A percentile compares a stretch with the other conserved stretches of the same genome.
Conservation (phyloP, 2,329 filamentous ascomycete genomes). For the Cladosporium sp. region DNA sequence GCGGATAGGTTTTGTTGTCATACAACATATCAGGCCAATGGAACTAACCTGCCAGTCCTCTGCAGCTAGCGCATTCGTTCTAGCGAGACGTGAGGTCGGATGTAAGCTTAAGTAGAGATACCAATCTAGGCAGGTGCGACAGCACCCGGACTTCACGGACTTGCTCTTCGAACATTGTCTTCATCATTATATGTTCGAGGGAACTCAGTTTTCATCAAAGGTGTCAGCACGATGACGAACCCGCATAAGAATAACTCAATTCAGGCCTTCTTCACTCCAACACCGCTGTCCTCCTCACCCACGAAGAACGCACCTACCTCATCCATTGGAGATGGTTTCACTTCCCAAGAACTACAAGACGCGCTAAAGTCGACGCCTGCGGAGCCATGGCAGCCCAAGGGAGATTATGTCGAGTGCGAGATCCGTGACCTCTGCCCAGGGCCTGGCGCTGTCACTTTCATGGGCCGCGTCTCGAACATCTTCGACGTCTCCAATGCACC, state of each 20-base stretch:
- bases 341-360: slow-evolving; percentile 39
- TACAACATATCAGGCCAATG: too few relatives aligned
- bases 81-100: neutral
- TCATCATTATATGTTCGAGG: neutral
- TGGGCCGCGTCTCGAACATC: slow-evolving; percentile 55
- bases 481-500: slow-evolving; percentile 41
- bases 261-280: slow-evolving; percentile 39
- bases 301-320: slow-evolving; percentile 19
- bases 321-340: slow-evolving; percentile 50
- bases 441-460: slow-evolving; percentile 48
- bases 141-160: neutral
- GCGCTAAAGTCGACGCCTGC: slow-evolving; percentile 19
- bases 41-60: neutral
- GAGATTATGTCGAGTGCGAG: slow-evolving; percentile 41
- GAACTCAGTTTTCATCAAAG: neutral
- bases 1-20: too few relatives aligned
- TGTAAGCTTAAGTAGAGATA: neutral
- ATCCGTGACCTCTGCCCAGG: slow-evolving; percentile 50
- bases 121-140: neutral
- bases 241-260: slow-evolving; percentile 30
- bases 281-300: slow-evolving; percentile 21
- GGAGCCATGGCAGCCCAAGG: slow-evolving; percentile 45
- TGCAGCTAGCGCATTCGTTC: neutral
- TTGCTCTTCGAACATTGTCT: neutral
- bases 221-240: neutral